Percentiles rank a stretch among this genome's conserved stretches.
These are phyloP conservation scores for Fraxinus anomala DNA, from an alignment of 257 asterid genomes.

Conservation along the genomic window DNA sequence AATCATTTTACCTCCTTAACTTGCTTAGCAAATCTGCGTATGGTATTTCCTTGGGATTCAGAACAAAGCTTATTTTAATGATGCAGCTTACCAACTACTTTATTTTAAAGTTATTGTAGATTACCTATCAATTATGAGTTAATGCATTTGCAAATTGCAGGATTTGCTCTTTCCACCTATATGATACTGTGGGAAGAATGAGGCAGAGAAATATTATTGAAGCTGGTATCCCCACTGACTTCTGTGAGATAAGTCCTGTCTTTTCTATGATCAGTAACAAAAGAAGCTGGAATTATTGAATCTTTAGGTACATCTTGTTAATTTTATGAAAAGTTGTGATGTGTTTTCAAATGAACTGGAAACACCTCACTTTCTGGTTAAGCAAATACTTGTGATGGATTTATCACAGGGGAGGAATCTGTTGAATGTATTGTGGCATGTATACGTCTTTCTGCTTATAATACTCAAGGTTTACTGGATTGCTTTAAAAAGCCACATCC, in stretches of 20 bases:
- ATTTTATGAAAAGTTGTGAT: conserved; percentile 23
- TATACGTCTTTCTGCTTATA: neutral
- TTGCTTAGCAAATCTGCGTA: neutral
- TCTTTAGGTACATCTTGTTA: conserved; percentile 33
- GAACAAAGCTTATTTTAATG: neutral
- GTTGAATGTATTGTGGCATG: neutral
- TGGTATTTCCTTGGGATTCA: neutral
- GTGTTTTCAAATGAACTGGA: conserved; percentile 2
- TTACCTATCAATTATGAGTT: conserved; percentile 19
- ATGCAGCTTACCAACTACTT: neutral
- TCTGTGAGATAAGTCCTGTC: conserved; percentile 22
- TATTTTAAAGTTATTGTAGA: neutral
- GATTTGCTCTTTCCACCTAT: conserved; percentile 31
- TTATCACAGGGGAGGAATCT: neutral
- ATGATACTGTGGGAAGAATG: conserved; percentile 31
- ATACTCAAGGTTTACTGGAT: neutral
- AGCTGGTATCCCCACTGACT: conserved; percentile 29
- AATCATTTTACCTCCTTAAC: neutral
- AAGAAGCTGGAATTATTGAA: conserved; percentile 19
- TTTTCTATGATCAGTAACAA: conserved; percentile 30
- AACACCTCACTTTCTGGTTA: neutral
- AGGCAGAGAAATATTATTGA: conserved; percentile 19
- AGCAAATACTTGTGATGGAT: neutral
- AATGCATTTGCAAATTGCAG: conserved; percentile 35
- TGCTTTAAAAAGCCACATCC: neutral